A percentile compares a stretch with the other conserved stretches of the same genome.
phyloP scores from a whole-genome alignment of 2,329 filamentous ascomycete species.

The Aspergillus tubingensis region DNA sequence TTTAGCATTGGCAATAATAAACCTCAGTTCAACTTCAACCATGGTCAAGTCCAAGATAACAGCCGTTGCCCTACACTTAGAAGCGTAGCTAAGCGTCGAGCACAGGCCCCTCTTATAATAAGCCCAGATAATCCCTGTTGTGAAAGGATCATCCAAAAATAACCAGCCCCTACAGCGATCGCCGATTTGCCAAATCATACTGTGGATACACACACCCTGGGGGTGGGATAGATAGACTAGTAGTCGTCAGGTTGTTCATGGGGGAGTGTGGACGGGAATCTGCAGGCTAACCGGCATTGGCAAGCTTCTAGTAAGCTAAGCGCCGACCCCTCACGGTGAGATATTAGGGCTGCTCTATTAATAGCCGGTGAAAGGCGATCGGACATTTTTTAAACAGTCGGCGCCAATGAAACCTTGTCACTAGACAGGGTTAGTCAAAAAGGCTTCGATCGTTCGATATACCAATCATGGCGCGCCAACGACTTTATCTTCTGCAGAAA shows the following conservation, averaged over 20 bases:
- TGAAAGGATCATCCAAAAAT: conserved; percentile 3
- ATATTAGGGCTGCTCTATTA: conserved; percentile 7
- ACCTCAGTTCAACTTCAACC: too few species aligned
- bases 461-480: conserved; percentile 11
- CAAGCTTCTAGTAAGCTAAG: conserved; percentile 10
- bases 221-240: too few species aligned
- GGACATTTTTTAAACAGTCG: neutral
- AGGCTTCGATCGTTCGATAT: conserved; percentile 8
- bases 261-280: conserved; percentile 1
- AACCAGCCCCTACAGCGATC: neutral
- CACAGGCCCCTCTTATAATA: neutral
- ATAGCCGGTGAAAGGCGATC: neutral
- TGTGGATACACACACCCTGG: neutral
- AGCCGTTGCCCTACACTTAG: neutral
- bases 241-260: neutral
- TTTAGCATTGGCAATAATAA: too few species aligned
- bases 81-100: neutral
- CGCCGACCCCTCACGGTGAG: conserved; percentile 10
- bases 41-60: neutral
- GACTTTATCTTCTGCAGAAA: conserved; percentile 11
- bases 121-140: neutral
- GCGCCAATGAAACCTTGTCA: conserved; percentile 2
- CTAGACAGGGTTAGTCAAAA: neutral
- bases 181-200: neutral
- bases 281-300: conserved; percentile 10